Evolutionary conservation across 2,329 filamentous ascomycete genomes (phyloP), one percentile per base, ranked within the genome.

Genomic region (Blumeriella jaapii): DNA sequence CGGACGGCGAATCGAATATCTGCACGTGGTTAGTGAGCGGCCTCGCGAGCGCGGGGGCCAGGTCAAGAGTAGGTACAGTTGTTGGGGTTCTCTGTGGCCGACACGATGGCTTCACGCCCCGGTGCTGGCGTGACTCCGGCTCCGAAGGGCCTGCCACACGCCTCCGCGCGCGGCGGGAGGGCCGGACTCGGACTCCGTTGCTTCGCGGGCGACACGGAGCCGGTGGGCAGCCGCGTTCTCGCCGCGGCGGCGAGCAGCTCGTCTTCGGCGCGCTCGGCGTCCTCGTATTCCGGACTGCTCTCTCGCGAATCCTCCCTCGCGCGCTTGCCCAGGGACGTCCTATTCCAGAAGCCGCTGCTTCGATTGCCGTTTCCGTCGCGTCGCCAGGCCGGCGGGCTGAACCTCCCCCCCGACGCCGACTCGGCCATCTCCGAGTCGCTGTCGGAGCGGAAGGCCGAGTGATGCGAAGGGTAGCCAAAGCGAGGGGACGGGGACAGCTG

Each of bases 1-100:
- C 82, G 77, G 42, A 93, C 69, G 33, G 83, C 82, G 59, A 95
- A 87, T 46, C 86, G 82, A 51, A 94, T 83, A 60, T 89, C 85
- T 91, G 57, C 15, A 29, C 31, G 26, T n/a, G 29, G 34, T 53
- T 27, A 55, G 48, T 40, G 38, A 28, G 12, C 40, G 17, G n/a
- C n/a, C n/a, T n/a, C n/a, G n/a, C n/a, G n/a, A n/a, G n/a, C n/a
- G n/a, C n/a, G 36, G 16, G 20, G 24, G 37, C 28, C 38, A 29
- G 28, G 33, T 13, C 22, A n/a, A 24, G 12, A 22, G 20, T 13
- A 34, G 28, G 52, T 67, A 71, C 67, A 72, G 52, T 69, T 71
- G 50, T 66, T 69, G 39, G 52, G 42, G 36, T 50, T 54, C 27
- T 59, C 58, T 19, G 41, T 35, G 20, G 40, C 17, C 34, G 41